A percentile compares a stretch with the other conserved stretches of the same genome.
phyloP scores from a whole-genome alignment of 2,329 filamentous ascomycete species.

The Botrytis hyacinthi region DNA sequence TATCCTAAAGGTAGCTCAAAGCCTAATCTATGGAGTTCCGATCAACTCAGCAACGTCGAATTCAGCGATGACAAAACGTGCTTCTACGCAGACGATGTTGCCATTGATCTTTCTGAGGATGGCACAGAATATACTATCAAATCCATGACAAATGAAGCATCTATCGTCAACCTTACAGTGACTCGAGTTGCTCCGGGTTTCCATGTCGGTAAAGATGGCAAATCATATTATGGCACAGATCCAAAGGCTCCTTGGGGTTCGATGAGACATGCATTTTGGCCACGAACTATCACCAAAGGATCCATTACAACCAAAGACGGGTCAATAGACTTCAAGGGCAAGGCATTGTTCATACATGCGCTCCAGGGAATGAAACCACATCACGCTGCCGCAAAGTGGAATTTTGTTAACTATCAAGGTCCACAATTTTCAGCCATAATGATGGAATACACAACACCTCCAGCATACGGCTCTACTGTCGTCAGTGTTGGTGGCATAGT shows the following conservation, averaged over 20 bases:
- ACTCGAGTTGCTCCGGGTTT: slow-evolving; percentile 77
- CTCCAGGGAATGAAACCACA: slow-evolving; percentile 99
- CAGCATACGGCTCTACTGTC: slow-evolving; percentile 82
- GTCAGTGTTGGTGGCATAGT: slow-evolving; percentile 82
- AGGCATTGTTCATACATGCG: slow-evolving; percentile 76
- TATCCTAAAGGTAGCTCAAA: slow-evolving; percentile 65
- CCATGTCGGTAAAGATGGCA: slow-evolving; percentile 80
- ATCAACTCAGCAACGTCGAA: slow-evolving; percentile 72
- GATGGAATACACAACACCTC: slow-evolving; percentile 95
- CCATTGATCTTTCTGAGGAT: slow-evolving; percentile 81
- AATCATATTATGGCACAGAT: slow-evolving; percentile 82
- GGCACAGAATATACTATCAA: slow-evolving; percentile 84
- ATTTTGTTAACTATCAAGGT: slow-evolving; percentile 88
- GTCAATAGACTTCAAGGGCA: slow-evolving; percentile 77
- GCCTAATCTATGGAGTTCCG: slow-evolving; percentile 79
- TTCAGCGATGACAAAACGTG: slow-evolving; percentile 81
- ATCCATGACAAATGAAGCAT: slow-evolving; percentile 76
- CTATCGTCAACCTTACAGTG: slow-evolving; percentile 83
- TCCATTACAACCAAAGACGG: slow-evolving; percentile 80
- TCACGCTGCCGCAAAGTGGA: slow-evolving; percentile 89
- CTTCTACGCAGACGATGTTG: slow-evolving; percentile 84
- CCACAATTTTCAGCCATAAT: slow-evolving; percentile 82
- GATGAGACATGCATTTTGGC: slow-evolving; percentile 95
- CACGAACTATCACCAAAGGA: slow-evolving; percentile 77
- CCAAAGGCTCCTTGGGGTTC: slow-evolving; percentile 81